Percentiles rank a stretch among this genome's conserved stretches.
These are phyloP conservation scores for Malania oleifera DNA, from an alignment of 164 flowering plant species.

Conservation along the genomic window DNA sequence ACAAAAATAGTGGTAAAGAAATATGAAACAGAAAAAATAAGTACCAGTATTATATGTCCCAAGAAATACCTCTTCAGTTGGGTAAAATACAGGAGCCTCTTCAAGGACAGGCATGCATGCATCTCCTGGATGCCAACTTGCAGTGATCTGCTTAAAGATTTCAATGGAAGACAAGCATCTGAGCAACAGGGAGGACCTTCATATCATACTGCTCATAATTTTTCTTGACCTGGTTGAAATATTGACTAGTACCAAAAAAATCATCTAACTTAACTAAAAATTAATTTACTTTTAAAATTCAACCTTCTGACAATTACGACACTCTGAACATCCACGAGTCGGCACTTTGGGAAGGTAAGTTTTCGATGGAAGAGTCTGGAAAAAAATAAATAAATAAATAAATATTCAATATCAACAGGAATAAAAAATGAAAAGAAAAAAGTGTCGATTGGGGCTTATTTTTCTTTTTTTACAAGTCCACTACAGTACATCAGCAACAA, in stretches of 20 bases:
- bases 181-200: not conserved
- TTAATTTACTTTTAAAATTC: not conserved
- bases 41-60: not conserved
- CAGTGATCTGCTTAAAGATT: conserved; percentile 26
- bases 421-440: not conserved
- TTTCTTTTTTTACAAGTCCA: no score
- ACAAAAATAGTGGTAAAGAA: not conserved
- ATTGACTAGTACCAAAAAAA: no score
- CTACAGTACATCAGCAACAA: no score
- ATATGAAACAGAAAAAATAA: not conserved
- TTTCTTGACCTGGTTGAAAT: not conserved
- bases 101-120: conserved; percentile 25
- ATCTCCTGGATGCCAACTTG: conserved; percentile 34
- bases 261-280: not conserved
- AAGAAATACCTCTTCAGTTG: conserved; percentile 46
- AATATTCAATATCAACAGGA: not conserved
- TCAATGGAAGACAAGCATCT: conserved; percentile 2
- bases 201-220: not conserved
- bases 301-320: conserved; percentile 36
- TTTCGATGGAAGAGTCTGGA: conserved; percentile 19
- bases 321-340: conserved; percentile 31
- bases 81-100: conserved; percentile 50
- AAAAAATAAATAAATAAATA: not conserved
- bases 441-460: no score
- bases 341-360: conserved; percentile 36